phyloP scores from a whole-genome alignment of 2,329 filamentous ascomycete genomes.

The Dactylellina parvicollis region DNA sequence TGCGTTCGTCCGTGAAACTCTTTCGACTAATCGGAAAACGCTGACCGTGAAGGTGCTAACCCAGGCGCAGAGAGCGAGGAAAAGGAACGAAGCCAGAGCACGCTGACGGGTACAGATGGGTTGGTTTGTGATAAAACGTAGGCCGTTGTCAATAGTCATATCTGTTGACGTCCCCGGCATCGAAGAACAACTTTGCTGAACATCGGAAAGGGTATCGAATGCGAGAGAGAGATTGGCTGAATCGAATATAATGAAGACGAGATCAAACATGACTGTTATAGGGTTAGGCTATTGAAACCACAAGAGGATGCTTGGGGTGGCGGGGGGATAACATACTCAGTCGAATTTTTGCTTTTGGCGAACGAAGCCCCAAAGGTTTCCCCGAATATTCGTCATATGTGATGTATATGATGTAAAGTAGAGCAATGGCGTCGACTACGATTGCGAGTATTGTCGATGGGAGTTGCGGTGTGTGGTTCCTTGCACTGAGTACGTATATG shows the following conservation, averaged over 20 bases:
- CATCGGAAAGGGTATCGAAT: constrained; percentile 79
- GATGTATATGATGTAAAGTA: constrained; percentile 91
- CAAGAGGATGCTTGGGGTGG: not conserved
- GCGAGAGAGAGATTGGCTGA: constrained; percentile 90
- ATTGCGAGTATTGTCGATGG: constrained; percentile 88
- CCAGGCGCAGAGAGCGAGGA: constrained; percentile 88
- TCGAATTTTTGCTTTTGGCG: constrained; percentile 83
- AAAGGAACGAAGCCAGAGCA: constrained; percentile 78
- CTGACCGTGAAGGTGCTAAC: constrained; percentile 88
- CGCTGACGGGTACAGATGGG: constrained; percentile 72
- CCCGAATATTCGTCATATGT: constrained; percentile 96
- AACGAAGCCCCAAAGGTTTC: constrained; percentile 87
- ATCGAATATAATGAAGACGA: constrained; percentile 98
- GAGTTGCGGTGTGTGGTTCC: constrained; percentile 67
- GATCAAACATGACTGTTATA: constrained; percentile 77
- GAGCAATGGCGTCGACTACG: constrained; percentile 84
- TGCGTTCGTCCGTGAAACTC: constrained; percentile 61
- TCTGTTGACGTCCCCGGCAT: constrained; percentile 60
- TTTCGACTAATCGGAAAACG: constrained; percentile 75
- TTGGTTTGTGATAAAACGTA: constrained; percentile 47
- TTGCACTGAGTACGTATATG: constrained; percentile 72
- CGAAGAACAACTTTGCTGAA: constrained; percentile 69
- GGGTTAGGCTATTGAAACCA: constrained; percentile 15
- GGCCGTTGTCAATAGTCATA: constrained; percentile 55
- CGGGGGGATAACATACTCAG: constrained; percentile 63